These are phyloP conservation scores for Penicillium cinerascens DNA, from an alignment of 495 filamentous ascomycete species.

Conservation along the genomic window DNA sequence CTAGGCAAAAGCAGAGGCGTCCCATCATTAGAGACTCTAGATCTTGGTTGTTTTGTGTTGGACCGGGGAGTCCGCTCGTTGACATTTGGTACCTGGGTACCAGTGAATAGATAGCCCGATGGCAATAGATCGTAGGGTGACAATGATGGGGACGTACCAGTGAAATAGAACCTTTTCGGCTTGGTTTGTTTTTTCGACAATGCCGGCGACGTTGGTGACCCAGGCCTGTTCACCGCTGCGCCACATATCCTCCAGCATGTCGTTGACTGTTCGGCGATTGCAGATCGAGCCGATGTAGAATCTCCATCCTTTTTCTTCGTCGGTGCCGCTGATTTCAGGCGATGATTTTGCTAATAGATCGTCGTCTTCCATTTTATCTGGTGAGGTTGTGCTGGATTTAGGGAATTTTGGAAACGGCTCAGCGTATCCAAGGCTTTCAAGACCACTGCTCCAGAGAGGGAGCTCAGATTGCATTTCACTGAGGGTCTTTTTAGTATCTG, in stretches of 20 bases:
- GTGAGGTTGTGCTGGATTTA: conserved; percentile 5
- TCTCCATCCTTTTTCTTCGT: conserved; percentile 25
- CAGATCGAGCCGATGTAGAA: conserved; percentile 27
- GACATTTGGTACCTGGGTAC: conserved; percentile 18
- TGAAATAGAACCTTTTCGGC: conserved; percentile 17
- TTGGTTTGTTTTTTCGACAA: conserved; percentile 10
- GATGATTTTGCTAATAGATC: background rate
- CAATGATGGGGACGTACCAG: conserved; percentile 15
- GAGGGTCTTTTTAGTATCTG: background rate
- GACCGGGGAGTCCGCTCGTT: conserved; percentile 1
- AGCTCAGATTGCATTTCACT: conserved; percentile 28
- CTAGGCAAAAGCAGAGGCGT: conserved; percentile 14
- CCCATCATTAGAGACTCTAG: conserved; percentile 18
- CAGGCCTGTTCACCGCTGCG: conserved; percentile 20
- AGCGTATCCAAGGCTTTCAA: conserved; percentile 21
- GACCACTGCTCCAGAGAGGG: conserved; percentile 26
- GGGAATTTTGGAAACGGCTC: conserved; percentile 20
- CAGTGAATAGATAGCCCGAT: background rate
- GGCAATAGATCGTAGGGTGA: background rate
- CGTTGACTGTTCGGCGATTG: conserved; percentile 27
- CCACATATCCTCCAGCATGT: conserved; percentile 26
- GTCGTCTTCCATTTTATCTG: conserved; percentile 15
- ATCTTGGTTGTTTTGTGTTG: conserved; percentile 11
- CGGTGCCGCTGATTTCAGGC: conserved; percentile 7
- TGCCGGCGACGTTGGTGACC: conserved; percentile 13